phyloP scores from a whole-genome alignment of 805 yeast genomes.

The Saccharomycopsis olivae region DNA sequence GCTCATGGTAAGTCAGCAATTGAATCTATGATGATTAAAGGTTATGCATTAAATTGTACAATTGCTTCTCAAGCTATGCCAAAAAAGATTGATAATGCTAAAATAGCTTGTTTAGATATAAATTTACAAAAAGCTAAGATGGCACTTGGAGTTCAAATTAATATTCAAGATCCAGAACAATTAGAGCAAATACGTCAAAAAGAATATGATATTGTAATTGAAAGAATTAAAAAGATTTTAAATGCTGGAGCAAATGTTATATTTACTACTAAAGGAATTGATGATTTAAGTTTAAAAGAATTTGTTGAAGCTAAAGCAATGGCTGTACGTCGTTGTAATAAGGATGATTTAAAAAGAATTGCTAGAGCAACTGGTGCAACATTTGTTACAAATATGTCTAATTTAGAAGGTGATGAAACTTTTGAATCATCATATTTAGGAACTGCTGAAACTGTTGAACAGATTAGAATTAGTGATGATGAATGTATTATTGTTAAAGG shows the following conservation, averaged over 20 bases:
- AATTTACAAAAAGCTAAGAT: constrained; percentile 91
- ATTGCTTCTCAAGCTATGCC: constrained; percentile 97
- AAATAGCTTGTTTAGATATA: constrained; percentile 81
- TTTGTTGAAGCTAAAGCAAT: constrained; percentile 86
- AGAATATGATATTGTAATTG: constrained; percentile 77
- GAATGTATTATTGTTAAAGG: constrained; percentile 92
- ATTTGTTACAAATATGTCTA: constrained; percentile 73
- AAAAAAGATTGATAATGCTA: constrained; percentile 56
- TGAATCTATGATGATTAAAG: constrained; percentile 81
- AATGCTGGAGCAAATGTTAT: constrained; percentile 89
- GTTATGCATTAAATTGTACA: constrained; percentile 94
- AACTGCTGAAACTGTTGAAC: constrained; percentile 80
- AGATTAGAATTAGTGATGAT: constrained; percentile 87
- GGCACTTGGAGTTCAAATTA: constrained; percentile 98
- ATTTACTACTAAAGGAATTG: constrained; percentile 89
- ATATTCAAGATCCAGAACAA: constrained; percentile 95
- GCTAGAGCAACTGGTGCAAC: constrained; percentile 99
- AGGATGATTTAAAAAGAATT: constrained; percentile 91
- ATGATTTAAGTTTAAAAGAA: constrained; percentile 82
- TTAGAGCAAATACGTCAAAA: constrained; percentile 85
- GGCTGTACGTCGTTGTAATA: constrained; percentile 96
- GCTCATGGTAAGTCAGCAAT: constrained; percentile 92
- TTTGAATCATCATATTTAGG: constrained; percentile 82
- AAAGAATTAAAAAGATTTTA: constrained; percentile 71
- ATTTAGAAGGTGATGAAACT: constrained; percentile 91